Evolutionary conservation across 1,139 yeast genomes (phyloP).

Genomic region (Suzukiozyma palmioleophila): DNA sequence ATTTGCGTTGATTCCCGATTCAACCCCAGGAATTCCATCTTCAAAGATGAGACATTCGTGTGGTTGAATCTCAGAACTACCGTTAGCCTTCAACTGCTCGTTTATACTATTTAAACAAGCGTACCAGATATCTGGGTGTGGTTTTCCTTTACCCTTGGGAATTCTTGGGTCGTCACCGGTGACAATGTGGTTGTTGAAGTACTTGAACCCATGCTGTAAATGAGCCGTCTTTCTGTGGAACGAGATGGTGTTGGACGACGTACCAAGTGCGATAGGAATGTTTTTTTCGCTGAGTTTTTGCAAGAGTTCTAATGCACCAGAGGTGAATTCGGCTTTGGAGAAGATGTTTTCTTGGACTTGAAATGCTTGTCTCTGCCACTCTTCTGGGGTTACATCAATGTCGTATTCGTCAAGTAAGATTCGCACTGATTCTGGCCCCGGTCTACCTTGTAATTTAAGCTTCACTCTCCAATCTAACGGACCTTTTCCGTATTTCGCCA

Average conservation of each 20-base stretch:
- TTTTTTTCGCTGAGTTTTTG: slow-evolving; percentile 39
- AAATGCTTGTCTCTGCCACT: slow-evolving; percentile 48
- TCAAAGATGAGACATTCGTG: slow-evolving; percentile 87
- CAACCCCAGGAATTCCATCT: slow-evolving; percentile 89
- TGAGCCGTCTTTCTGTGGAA: slow-evolving; percentile 67
- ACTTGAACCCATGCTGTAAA: slow-evolving; percentile 53
- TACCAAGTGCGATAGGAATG: slow-evolving; percentile 88
- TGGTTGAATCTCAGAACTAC: slow-evolving; percentile 49
- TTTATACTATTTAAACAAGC: slow-evolving; percentile 73
- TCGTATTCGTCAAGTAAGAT: slow-evolving; percentile 63
- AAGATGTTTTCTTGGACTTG: slow-evolving; percentile 57
- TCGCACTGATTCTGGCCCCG: slow-evolving; percentile 66
- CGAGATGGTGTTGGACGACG: slow-evolving; percentile 66
- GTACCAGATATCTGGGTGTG: slow-evolving; percentile 88
- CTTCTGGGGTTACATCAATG: slow-evolving; percentile 63
- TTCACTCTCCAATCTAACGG: slow-evolving; percentile 89
- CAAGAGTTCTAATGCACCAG: slow-evolving; percentile 78
- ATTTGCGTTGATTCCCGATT: slow-evolving; percentile 79
- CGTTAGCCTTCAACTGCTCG: slow-evolving; percentile 27
- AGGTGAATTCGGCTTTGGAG: slow-evolving; percentile 62
- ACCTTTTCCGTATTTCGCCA: slow-evolving; percentile 67
- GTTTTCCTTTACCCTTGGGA: slow-evolving; percentile 85
- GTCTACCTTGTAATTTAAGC: slow-evolving; percentile 81
- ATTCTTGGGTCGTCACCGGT: slow-evolving; percentile 87
- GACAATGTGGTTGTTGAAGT: slow-evolving; percentile 66